phyloP scores from a whole-genome alignment of 164 flowering plant genomes.

The Aristolochia fimbriata region DNA sequence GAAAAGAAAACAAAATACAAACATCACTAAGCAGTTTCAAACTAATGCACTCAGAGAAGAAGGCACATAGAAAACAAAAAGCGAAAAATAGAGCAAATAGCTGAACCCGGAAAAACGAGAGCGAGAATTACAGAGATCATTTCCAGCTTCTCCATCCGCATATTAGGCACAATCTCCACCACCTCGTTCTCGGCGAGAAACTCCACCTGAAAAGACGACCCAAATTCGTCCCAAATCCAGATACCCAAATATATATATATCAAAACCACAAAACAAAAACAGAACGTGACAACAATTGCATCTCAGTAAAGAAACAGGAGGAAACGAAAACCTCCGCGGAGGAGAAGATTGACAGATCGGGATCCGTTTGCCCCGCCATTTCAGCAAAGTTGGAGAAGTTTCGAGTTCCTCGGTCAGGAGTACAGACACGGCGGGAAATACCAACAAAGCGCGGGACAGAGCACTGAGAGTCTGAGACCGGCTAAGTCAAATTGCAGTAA shows the following conservation, averaged over 20 bases:
- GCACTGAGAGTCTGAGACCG: too few relatives aligned
- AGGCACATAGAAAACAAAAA: too few relatives aligned
- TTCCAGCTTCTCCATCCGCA: slow-evolving; percentile 55
- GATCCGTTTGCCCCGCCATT: slow-evolving; percentile 74
- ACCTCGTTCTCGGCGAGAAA: slow-evolving; percentile 77
- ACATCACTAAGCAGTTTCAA: background rate
- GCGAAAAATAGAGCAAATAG: too few relatives aligned
- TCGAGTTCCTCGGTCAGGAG: too few relatives aligned
- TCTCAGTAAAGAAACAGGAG: background rate
- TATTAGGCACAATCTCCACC: slow-evolving; percentile 66
- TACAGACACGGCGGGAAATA: too few relatives aligned
- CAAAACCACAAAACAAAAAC: background rate
- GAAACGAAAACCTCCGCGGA: slow-evolving; percentile 41
- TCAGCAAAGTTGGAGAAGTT: background rate
- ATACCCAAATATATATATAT: background rate
- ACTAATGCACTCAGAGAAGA: too few relatives aligned
- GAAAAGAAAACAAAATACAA: too few relatives aligned
- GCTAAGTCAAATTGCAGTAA: too few relatives aligned
- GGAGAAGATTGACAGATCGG: slow-evolving; percentile 52
- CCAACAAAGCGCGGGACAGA: too few relatives aligned
- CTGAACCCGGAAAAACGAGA: background rate
- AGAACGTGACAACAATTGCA: background rate
- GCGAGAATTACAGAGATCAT: slow-evolving; percentile 20
- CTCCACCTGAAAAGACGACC: slow-evolving; percentile 37
- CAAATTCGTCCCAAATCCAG: background rate